These are phyloP conservation scores for Venturia carpophila DNA, from an alignment of 2,329 filamentous ascomycete species.

Conservation along the genomic window DNA sequence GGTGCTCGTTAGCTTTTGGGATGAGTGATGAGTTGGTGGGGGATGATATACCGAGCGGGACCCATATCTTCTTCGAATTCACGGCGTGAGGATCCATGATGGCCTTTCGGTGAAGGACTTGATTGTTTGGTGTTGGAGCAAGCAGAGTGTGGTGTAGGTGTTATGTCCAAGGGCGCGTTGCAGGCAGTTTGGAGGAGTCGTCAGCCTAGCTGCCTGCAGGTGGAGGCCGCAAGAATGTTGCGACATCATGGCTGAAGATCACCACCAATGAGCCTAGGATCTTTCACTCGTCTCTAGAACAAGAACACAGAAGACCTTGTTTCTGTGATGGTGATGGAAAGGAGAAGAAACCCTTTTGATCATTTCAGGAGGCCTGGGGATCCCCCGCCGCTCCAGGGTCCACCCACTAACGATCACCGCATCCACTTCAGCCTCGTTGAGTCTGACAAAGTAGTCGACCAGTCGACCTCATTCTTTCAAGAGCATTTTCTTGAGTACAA, in stretches of 20 bases:
- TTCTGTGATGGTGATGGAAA: neutral
- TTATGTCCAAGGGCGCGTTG: neutral
- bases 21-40: neutral
- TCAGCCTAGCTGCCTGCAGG: slow-evolving; percentile 4
- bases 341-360: too few relatives aligned
- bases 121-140: neutral
- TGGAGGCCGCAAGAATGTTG: neutral
- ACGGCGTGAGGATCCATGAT: slow-evolving; percentile 17
- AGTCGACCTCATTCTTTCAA: too few relatives aligned
- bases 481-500: too few relatives aligned
- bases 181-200: neutral
- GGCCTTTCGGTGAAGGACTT: neutral
- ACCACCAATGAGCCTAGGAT: neutral
- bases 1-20: neutral
- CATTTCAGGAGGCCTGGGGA: neutral
- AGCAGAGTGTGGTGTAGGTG: neutral
- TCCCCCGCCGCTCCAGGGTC: neutral
- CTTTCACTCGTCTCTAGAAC: neutral
- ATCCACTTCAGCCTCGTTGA: neutral
- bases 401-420: neutral
- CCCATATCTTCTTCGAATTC: slow-evolving; percentile 15
- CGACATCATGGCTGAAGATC: neutral
- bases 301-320: neutral
- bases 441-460: too few relatives aligned
- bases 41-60: slow-evolving; percentile 15